Evolutionary conservation across 768 basidiomycete genomes (phyloP).

Genomic region (Favolaschia claudopus): DNA sequence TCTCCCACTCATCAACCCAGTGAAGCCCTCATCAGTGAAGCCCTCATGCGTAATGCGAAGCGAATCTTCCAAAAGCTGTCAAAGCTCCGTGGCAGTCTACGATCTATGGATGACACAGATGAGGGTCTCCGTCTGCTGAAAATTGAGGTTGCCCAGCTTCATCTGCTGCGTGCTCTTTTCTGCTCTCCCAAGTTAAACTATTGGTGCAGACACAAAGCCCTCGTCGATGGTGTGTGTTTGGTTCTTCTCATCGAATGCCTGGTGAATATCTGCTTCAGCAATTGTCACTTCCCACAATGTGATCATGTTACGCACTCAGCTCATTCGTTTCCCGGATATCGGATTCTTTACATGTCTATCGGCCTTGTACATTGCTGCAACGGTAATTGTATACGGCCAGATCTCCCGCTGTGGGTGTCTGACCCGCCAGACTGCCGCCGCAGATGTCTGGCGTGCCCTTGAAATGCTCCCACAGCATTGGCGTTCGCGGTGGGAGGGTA

Average conservation of each 20-base stretch:
- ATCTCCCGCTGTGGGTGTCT: slow-evolving; percentile 80
- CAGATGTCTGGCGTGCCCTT: slow-evolving; percentile 87
- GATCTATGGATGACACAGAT: slow-evolving; percentile 79
- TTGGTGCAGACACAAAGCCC: slow-evolving; percentile 68
- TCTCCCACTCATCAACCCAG: slow-evolving; percentile 77
- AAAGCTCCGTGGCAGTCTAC: slow-evolving; percentile 68
- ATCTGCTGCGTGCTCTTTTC: slow-evolving; percentile 81
- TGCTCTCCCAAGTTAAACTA: slow-evolving; percentile 79
- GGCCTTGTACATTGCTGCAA: slow-evolving; percentile 88
- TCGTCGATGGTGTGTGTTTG: slow-evolving; percentile 72
- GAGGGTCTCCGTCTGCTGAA: slow-evolving; percentile 85
- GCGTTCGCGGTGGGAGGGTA: slow-evolving; percentile 93
- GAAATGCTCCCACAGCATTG: slow-evolving; percentile 89
- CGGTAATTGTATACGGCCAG: slow-evolving; percentile 91
- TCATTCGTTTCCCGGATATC: slow-evolving; percentile 85
- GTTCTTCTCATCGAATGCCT: not conserved
- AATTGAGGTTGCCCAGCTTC: slow-evolving; percentile 80
- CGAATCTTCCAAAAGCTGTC: slow-evolving; percentile 81
- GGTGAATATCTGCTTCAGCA: slow-evolving; percentile 48
- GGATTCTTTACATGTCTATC: slow-evolving; percentile 91
- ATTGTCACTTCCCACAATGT: slow-evolving; percentile 89
- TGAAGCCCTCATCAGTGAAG: slow-evolving; percentile 68
- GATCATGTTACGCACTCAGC: slow-evolving; percentile 82
- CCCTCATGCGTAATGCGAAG: slow-evolving; percentile 78
- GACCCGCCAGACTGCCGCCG: slow-evolving; percentile 68